Base-by-base conservation (phyloP, 805 yeast genomes). In the Candida montana region DNA sequence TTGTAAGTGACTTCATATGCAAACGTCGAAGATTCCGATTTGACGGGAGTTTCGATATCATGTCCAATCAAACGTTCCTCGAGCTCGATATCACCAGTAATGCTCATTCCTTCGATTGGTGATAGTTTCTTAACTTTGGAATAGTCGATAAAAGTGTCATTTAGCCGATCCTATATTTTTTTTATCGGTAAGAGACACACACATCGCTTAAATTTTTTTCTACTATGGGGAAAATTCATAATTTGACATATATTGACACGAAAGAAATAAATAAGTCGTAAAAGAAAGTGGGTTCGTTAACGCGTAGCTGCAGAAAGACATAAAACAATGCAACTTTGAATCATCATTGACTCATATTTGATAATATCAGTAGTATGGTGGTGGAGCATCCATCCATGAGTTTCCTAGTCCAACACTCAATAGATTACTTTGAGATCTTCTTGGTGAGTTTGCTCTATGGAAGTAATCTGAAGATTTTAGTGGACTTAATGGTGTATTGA, bases 371-470 rank as follows among this genome's bases (percentile, higher is more conserved):
- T 42, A 36, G 29, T 42, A 44, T 17, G 48, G 50, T 1, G 54
- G 51, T 19, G 53, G 53, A 3, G 49, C 46, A 16, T 33, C 37
- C 47, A 49, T 45, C 29, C 41, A 37, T 29, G 44, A 31, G 16
- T 35, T 37, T 21, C 44, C 51, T 20, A 51, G 30, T 3, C 57
- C 57, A 35, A 51, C 49, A 34, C 46, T 47, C 47, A 40, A 32
- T 18, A 54, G 23, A 33, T 53, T 48, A 23, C 50, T 47, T 35
- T 54, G 58, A 2, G 60, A 55, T 33, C 55, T 53, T 30, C 52
- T 41, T 32, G 60, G 59, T 9, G 59, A 54, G 18, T 41, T 49
- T 1, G 48, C 33, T 18, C 53, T 37, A 17, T 36, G n/a, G 20
- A 48, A 45, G n/a, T 46, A 35, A 18, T 49, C 45, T 6, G 50